Base-by-base conservation (phyloP, 768 basidiomycete genomes). In the Boletellus emodensis region DNA sequence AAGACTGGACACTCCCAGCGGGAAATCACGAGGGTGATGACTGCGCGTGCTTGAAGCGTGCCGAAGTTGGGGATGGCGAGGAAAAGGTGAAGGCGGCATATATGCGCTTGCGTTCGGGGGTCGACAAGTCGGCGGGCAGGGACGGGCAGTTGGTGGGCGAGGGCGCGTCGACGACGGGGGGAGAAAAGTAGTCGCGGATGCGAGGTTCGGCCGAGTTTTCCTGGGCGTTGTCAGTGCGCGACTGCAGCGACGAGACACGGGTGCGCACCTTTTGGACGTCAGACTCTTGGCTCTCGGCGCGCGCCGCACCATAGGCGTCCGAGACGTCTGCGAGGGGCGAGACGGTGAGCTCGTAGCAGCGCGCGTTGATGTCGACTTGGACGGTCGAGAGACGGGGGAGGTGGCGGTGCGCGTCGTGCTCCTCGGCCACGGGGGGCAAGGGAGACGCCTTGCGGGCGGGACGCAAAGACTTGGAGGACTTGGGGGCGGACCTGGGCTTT, bases 41-140 rank as follows among this genome's bases (percentile, higher is more conserved):
- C 32, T 66, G 72, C 18, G 68, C 65, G 62, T 75, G 71, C 59
- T 68, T 76, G 68, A 77, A 77, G 48, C 82, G 81, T 50, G 78
- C 70, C 46, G 78, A 75, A 1, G 80, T 73, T 10, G 80, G 81
- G 1, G 84, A 84, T 7, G 88, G 88, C 1, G 86, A 84, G 14
- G 82, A 78, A 71, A 90, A 90, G 3, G 87, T 90, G 63, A 90
- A 90, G 4, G 85, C 76, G 18, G 85, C 75, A 63, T 86, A 87
- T 52, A 83, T 83, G 52, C 74, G 77, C 61, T 83, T 82, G 59
- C 86, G 81, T 60, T 90, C 84, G 4, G 88, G 87, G 4, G 87
- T 88, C 15, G 83, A 81, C 55, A 88, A 82, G n/a, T 71, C 64
- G 22, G 80, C 83, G 57, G 83, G 75, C 56, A 86, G 85, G 6